phyloP scores from a whole-genome alignment of 495 filamentous ascomycete genomes.

The Penicillium diatomitis region DNA sequence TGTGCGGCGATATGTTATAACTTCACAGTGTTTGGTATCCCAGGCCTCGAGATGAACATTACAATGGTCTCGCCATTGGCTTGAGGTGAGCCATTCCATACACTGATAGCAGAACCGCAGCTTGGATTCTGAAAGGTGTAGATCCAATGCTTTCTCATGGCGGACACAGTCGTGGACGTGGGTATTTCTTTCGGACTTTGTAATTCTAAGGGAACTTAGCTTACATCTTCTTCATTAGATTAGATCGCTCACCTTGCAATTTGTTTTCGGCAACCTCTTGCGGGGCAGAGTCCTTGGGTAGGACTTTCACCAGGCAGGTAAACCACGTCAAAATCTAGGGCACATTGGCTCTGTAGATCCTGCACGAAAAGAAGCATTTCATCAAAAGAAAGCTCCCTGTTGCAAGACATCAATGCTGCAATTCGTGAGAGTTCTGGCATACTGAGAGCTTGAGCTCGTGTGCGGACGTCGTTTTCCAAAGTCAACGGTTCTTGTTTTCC shows the following conservation, averaged over 20 bases:
- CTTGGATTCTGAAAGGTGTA: constrained; percentile 3
- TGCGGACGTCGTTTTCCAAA: constrained; percentile 7
- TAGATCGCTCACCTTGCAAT: background rate
- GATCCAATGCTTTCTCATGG: background rate
- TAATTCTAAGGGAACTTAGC: background rate
- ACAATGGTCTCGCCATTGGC: constrained; percentile 6
- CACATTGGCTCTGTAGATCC: constrained; percentile 11
- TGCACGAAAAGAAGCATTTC: constrained; percentile 15
- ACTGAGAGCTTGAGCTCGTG: constrained; percentile 9
- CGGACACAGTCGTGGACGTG: background rate
- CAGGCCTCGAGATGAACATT: constrained; percentile 10
- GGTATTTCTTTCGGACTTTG: background rate
- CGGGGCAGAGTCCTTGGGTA: constrained; percentile 2
- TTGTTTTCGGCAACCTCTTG: background rate
- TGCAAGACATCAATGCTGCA: constrained; percentile 9
- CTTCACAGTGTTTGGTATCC: constrained; percentile 10
- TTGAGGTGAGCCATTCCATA: constrained; percentile 6
- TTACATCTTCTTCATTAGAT: background rate
- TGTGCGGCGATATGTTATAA: constrained; percentile 11
- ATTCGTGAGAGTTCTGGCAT: constrained; percentile 12
- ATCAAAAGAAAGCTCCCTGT: constrained; percentile 12
- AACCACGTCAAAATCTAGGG: constrained; percentile 11
- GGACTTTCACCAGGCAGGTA: constrained; percentile 6
- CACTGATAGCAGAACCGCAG: constrained; percentile 12
- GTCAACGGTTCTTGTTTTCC: constrained; percentile 9